Evolutionary conservation across 1,284 basidiomycete genomes (phyloP).

Genomic region (Sporisorium sorghi): DNA sequence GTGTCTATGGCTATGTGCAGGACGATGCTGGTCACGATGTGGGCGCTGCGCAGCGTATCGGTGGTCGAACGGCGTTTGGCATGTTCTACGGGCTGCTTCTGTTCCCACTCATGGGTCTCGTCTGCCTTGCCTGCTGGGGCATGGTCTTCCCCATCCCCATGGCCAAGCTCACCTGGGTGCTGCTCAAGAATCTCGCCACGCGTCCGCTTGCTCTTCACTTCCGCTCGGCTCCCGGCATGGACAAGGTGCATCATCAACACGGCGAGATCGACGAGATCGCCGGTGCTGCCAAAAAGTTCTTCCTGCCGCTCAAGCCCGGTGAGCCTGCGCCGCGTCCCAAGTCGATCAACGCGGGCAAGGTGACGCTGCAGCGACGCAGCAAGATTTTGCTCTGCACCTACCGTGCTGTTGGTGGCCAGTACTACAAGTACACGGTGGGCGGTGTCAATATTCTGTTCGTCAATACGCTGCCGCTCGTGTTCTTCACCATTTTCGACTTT

Average conservation of each 20-base stretch:
- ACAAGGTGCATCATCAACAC: conserved; percentile 33
- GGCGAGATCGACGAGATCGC: conserved; percentile 64
- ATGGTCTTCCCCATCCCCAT: conserved; percentile 95
- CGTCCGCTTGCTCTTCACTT: conserved; percentile 90
- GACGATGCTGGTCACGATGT: conserved; percentile 62
- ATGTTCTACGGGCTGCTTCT: conserved; percentile 86
- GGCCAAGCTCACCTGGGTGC: conserved; percentile 95
- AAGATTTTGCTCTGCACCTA: conserved; percentile 96
- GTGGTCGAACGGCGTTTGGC: conserved; percentile 61
- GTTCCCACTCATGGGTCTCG: conserved; percentile 80
- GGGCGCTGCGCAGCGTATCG: conserved; percentile 44
- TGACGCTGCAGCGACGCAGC: conserved; percentile 65
- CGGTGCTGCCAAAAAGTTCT: conserved; percentile 48
- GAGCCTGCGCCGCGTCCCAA: conserved; percentile 70
- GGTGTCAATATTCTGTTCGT: conserved; percentile 99
- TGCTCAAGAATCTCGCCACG: conserved; percentile 84
- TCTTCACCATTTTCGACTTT: conserved; percentile 95
- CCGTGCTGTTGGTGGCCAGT: conserved; percentile 87
- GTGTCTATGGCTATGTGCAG: conserved; percentile 64
- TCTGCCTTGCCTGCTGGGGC: conserved; percentile 86
- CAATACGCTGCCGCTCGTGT: conserved; percentile 91
- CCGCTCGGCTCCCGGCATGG: conserved; percentile 73
- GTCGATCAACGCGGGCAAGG: conserved; percentile 71
- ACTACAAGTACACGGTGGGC: conserved; percentile 99
- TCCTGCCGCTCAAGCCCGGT: conserved; percentile 68